A percentile compares a stretch with the other conserved stretches of the same genome.
phyloP scores from a whole-genome alignment of 2,329 filamentous ascomycete genomes.

The Decorospora gaudefroyi region DNA sequence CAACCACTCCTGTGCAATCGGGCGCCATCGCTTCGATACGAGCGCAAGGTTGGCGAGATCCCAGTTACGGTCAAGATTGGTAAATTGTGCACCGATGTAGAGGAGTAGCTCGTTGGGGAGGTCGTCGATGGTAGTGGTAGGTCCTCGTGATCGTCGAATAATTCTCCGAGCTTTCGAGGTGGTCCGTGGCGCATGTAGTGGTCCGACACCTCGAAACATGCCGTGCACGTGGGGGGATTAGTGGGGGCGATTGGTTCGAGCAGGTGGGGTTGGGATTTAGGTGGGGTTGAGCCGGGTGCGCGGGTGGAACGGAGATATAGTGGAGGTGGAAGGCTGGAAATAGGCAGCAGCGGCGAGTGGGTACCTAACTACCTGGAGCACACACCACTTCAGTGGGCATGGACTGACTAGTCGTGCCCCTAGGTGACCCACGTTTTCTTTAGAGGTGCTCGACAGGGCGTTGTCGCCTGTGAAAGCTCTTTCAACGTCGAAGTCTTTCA shows the following conservation, averaged over 20 bases:
- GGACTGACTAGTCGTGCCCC: no score
- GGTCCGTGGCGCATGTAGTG: no score
- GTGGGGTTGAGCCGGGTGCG: not conserved
- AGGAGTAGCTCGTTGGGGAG: constrained; percentile 26
- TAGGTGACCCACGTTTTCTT: no score
- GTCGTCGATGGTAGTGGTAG: constrained; percentile 7
- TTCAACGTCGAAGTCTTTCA: no score
- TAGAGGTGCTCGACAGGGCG: no score
- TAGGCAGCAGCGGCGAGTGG: constrained; percentile 1
- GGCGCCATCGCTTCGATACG: constrained; percentile 15
- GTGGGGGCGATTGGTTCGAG: not conserved
- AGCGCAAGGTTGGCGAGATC: constrained; percentile 21
- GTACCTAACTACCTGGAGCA: no score
- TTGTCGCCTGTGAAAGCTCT: no score
- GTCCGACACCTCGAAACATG: no score
- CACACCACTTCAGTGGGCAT: no score
- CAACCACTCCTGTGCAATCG: constrained; percentile 24
- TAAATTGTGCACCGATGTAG: constrained; percentile 13
- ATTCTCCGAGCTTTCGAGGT: not conserved
- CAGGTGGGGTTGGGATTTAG: not conserved
- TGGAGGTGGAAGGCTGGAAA: not conserved
- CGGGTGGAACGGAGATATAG: no score
- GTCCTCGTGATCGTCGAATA: not conserved
- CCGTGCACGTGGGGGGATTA: no score
- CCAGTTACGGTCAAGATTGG: constrained; percentile 11